These are phyloP conservation scores for Phlyctochytrium planicorne DNA, from an alignment of 192 early-diverging fungal genomes.

Conservation along the genomic window DNA sequence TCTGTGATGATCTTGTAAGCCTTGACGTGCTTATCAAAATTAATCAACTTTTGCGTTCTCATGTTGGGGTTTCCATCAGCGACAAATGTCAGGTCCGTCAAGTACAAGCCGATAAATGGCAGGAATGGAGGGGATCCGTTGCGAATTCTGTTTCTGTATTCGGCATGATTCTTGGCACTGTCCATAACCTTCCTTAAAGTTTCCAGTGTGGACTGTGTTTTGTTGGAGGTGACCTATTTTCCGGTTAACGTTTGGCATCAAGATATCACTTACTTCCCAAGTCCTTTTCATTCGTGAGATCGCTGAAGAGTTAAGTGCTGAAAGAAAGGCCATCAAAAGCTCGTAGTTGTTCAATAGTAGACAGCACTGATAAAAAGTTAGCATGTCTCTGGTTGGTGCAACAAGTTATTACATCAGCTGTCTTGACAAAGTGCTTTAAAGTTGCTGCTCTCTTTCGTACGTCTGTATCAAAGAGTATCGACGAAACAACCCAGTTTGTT, in stretches of 20 bases:
- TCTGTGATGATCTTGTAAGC: slow-evolving; percentile 64
- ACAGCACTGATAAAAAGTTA: slow-evolving; percentile 32
- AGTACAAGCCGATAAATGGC: slow-evolving; percentile 49
- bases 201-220: slow-evolving; percentile 34
- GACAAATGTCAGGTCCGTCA: slow-evolving; percentile 55
- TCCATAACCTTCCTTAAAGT: slow-evolving; percentile 29
- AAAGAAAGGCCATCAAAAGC: slow-evolving; percentile 44
- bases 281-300: slow-evolving; percentile 49
- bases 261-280: slow-evolving; percentile 36
- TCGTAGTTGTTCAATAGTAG: slow-evolving; percentile 47
- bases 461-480: background rate
- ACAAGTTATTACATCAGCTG: background rate
- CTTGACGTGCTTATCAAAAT: slow-evolving; percentile 77
- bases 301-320: slow-evolving; percentile 48
- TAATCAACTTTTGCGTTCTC: slow-evolving; percentile 52
- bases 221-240: slow-evolving; percentile 25
- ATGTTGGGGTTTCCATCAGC: slow-evolving; percentile 50
- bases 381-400: background rate
- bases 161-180: slow-evolving; percentile 39
- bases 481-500: background rate
- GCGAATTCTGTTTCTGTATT: slow-evolving; percentile 35
- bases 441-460: background rate
- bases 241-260: background rate
- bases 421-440: background rate
- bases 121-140: slow-evolving; percentile 31